A percentile compares a stretch with the other conserved stretches of the same genome.
Evolutionary conservation across 495 filamentous ascomycete genomes (phyloP).

Genomic region (Parathielavia appendiculata): DNA sequence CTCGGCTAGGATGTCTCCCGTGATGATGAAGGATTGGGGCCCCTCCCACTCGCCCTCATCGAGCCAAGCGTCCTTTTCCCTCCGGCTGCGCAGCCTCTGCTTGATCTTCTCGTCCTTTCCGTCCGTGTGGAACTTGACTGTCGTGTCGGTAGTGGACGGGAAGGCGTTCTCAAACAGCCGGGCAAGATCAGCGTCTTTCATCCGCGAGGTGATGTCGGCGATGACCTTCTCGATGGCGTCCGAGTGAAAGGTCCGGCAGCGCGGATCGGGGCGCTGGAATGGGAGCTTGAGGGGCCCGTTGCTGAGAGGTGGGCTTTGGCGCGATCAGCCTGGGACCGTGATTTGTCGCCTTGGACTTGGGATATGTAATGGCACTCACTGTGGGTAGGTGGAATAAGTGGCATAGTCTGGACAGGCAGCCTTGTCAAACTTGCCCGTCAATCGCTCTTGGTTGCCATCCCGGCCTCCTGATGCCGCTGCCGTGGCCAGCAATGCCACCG

Average conservation of each 20-base stretch:
- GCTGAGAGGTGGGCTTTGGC: conserved; percentile 64
- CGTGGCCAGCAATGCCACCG: conserved; percentile 20
- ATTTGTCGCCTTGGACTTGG: not conserved
- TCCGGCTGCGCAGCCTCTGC: conserved; percentile 16
- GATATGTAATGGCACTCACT: conserved; percentile 27
- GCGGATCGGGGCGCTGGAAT: conserved; percentile 75
- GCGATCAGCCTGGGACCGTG: conserved; percentile 4
- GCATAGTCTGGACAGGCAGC: conserved; percentile 51
- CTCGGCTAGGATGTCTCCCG: conserved; percentile 97
- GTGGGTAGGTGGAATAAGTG: conserved; percentile 44
- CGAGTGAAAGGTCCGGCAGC: conserved; percentile 86
- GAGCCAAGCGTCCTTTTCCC: conserved; percentile 10
- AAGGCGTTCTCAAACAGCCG: conserved; percentile 96
- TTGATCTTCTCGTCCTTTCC: conserved; percentile 37
- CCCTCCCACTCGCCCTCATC: conserved; percentile 69
- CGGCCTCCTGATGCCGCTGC: conserved; percentile 13
- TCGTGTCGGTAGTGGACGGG: conserved; percentile 91
- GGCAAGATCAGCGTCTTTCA: conserved; percentile 84
- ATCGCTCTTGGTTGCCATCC: conserved; percentile 22
- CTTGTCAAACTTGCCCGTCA: conserved; percentile 20
- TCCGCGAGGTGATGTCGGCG: conserved; percentile 65
- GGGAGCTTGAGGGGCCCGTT: conserved; percentile 74
- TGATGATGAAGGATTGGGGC: conserved; percentile 90
- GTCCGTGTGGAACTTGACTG: conserved; percentile 58
- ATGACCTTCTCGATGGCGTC: conserved; percentile 84